Percentiles rank a stretch among this genome's conserved stretches.
Conservation (phyloP, 352 stramenopile genomes). For the Globisporangium rhizosaccharum region DNA sequence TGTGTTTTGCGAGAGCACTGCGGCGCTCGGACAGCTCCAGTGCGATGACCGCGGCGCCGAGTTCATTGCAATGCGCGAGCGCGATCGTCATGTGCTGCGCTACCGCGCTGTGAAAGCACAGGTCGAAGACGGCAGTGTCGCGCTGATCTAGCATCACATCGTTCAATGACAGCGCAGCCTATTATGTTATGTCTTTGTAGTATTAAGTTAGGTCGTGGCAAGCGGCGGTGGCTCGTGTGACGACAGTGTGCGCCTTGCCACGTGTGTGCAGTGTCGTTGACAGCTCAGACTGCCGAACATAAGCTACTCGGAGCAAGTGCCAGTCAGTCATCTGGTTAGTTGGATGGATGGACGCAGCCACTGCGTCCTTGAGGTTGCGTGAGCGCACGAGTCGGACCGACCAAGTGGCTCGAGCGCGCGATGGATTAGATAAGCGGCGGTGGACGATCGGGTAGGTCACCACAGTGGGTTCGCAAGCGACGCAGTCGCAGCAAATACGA, state of each 20-base stretch:
- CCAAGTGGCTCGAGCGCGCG: too few species aligned
- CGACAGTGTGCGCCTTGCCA: too few species aligned
- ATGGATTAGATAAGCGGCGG: too few species aligned
- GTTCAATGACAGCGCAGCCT: too few species aligned
- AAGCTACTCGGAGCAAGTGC: too few species aligned
- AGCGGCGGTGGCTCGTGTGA: too few species aligned
- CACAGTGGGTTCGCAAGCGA: constrained; percentile 55
- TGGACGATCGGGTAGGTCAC: constrained; percentile 16
- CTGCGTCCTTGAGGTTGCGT: too few species aligned
- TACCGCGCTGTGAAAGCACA: constrained; percentile 57
- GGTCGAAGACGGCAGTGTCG: constrained; percentile 50
- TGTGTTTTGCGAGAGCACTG: constrained; percentile 76
- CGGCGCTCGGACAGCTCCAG: constrained; percentile 47
- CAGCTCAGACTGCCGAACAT: too few species aligned
- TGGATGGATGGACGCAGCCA: neutral
- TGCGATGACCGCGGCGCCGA: constrained; percentile 68
- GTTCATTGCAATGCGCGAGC: constrained; percentile 48
- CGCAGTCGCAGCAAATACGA: constrained; percentile 61
- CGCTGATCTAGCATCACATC: constrained; percentile 28
- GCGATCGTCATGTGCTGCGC: constrained; percentile 68
- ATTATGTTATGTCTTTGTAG: neutral
- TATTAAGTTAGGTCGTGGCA: too few species aligned
- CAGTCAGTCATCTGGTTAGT: neutral
- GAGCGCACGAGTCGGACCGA: neutral
- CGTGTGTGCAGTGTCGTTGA: too few species aligned